These are phyloP conservation scores for Exophiala dermatitidis DNA, from an alignment of 2,329 filamentous ascomycete genomes.

Conservation along the genomic window DNA sequence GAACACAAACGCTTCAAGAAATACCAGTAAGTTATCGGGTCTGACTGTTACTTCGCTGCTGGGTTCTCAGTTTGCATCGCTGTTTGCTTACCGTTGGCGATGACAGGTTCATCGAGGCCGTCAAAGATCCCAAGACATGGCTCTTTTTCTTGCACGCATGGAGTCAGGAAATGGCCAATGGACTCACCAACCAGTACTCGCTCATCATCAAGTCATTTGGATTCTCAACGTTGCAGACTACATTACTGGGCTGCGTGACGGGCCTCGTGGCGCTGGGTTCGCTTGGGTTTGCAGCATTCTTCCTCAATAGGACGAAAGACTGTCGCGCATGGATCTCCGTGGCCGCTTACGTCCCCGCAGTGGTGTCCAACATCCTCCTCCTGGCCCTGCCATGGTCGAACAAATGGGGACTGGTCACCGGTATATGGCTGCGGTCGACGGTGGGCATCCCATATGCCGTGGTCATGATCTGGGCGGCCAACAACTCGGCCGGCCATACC, in stretches of 20 bases:
- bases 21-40: constrained; percentile 31
- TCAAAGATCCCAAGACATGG: constrained; percentile 41
- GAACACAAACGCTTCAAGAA: constrained; percentile 47
- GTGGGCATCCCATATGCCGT: constrained; percentile 35
- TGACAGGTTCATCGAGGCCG: constrained; percentile 38
- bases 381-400: constrained; percentile 35
- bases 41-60: background rate
- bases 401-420: constrained; percentile 33
- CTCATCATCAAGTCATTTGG: constrained; percentile 43
- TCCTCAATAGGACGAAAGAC: constrained; percentile 29
- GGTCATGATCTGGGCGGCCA: constrained; percentile 37
- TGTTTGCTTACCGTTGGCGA: background rate
- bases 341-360: constrained; percentile 33
- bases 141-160: constrained; percentile 34
- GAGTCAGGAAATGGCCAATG: constrained; percentile 37
- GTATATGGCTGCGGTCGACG: constrained; percentile 36
- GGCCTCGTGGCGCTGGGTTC: constrained; percentile 27
- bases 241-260: constrained; percentile 41
- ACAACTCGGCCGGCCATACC: constrained; percentile 48
- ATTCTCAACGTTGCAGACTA: constrained; percentile 47
- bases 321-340: constrained; percentile 28
- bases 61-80: background rate
- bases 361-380: constrained; percentile 35
- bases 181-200: constrained; percentile 38
- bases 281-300: constrained; percentile 29